A percentile compares a stretch with the other conserved stretches of the same genome.
These are phyloP conservation scores for Pisolithus tinctorius DNA, from an alignment of 768 basidiomycete species.

Conservation along the genomic window DNA sequence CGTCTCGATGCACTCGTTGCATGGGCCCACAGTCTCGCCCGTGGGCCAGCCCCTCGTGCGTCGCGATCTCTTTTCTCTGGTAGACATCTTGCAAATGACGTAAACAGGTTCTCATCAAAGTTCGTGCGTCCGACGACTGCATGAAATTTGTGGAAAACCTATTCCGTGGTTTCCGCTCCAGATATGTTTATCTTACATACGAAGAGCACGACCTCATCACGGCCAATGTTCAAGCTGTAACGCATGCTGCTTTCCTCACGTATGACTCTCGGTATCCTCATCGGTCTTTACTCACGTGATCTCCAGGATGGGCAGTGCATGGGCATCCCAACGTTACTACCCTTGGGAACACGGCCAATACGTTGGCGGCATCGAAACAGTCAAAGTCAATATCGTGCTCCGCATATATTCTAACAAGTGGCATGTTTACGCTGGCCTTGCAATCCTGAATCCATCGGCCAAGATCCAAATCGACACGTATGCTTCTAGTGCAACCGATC, in stretches of 20 bases:
- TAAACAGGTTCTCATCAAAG: constrained; percentile 76
- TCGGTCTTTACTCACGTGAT: constrained; percentile 2
- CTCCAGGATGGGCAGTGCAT: constrained; percentile 94
- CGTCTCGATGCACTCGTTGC: constrained; percentile 89
- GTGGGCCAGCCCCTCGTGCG: constrained; percentile 85
- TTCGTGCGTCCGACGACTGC: constrained; percentile 71
- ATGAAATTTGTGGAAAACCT: constrained; percentile 76
- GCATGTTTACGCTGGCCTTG: constrained; percentile 99
- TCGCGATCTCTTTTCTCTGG: background rate
- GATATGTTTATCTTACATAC: constrained; percentile 91
- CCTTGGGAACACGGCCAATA: constrained; percentile 97
- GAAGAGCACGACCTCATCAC: constrained; percentile 95
- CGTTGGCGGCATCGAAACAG: constrained; percentile 95
- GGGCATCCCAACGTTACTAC: constrained; percentile 69
- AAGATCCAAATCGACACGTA: constrained; percentile 87
- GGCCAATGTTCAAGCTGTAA: constrained; percentile 97
- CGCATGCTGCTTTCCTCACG: constrained; percentile 96
- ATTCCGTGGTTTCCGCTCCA: constrained; percentile 69
- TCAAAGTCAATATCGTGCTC: constrained; percentile 91
- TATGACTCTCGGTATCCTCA: constrained; percentile 26
- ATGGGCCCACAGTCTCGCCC: constrained; percentile 86
- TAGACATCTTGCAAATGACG: background rate
- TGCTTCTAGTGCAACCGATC: constrained; percentile 73
- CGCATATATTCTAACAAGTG: constrained; percentile 97
- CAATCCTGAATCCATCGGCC: constrained; percentile 92